Base-by-base conservation (phyloP, 2,329 filamentous ascomycete genomes). In the Dothiorella sarmentorum region DNA sequence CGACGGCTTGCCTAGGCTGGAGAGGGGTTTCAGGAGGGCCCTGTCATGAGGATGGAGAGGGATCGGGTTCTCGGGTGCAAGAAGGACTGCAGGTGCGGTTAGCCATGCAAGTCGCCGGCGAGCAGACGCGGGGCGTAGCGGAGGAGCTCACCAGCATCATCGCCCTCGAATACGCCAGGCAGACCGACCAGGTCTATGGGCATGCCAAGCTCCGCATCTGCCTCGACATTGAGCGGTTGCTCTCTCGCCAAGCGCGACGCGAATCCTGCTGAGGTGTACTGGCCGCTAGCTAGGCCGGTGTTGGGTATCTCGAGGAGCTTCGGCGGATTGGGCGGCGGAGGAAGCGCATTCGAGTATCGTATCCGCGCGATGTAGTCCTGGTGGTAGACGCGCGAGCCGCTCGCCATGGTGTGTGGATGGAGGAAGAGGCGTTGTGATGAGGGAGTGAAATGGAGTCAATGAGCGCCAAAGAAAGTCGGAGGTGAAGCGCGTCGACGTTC, bases 321-420 rank as follows among this genome's bases (percentile, higher is more conserved):
- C 1, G 94, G 94, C 1, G 93, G 91, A 71, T 92, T 91, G 58
- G 93, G 91, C 57, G 94, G 94, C 63, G 94, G 92, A 63, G 94
- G 94, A 15, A 99, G 86, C 66, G 91, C 88, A 84, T 99, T 99
- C 69, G 91, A 91, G 75, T 95, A 99, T 75, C 94, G 86, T 69
- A 97, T 90, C 68, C 92, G 89, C 63, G 92, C 93, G 71, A 99
- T 96, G 76, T 97, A 97, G 76, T 99, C 94, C 77, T 99, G 94
- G 71, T 96, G 91, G 67, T 85, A 85, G 49, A 45, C 57, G 57
- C 57, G 57, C 38, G 27, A 18, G 49, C 57, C 40, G 35, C 56
- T 59, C 57, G 57, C 49, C 57, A 59, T 59, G 20, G 31, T 55
- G 57, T 3, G 17, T 13, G 40, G 20, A 24, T 38, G 47, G n/a